phyloP scores from a whole-genome alignment of 352 stramenopile species.

The Thalassiosira sp. region DNA sequence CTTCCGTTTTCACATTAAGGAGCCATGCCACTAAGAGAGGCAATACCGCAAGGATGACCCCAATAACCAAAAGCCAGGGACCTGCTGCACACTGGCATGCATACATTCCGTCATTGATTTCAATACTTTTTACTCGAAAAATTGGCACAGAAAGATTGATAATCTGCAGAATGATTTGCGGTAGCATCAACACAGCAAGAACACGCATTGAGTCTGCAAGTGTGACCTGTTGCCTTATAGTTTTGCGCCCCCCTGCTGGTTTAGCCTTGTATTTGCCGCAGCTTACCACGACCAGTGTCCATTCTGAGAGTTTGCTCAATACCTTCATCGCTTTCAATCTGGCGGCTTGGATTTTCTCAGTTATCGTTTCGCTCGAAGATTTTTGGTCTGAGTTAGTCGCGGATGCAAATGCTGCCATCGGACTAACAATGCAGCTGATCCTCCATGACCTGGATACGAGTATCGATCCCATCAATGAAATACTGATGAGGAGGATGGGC shows the following conservation, averaged over 20 bases:
- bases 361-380: neutral
- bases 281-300: neutral
- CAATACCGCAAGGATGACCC: slow-evolving; percentile 9
- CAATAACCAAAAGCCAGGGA: slow-evolving; percentile 6
- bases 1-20: slow-evolving; percentile 5
- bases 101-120: slow-evolving; percentile 11
- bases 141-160: slow-evolving; percentile 11
- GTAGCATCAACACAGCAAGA: neutral
- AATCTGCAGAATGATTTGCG: slow-evolving; percentile 14
- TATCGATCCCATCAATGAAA: slow-evolving; percentile 12
- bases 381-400: neutral
- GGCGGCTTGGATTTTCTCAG: neutral
- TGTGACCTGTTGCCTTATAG: neutral
- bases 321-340: slow-evolving; percentile 7
- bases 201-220: slow-evolving; percentile 8
- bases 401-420: slow-evolving; percentile 1
- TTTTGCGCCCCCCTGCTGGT: neutral
- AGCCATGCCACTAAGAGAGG: slow-evolving; percentile 16
- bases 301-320: slow-evolving; percentile 12
- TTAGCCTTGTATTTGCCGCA: slow-evolving; percentile 1
- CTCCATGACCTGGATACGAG: slow-evolving; percentile 15
- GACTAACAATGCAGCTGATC: slow-evolving; percentile 19
- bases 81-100: neutral
- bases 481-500: slow-evolving; percentile 12
- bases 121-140: slow-evolving; percentile 8